A percentile compares a stretch with the other conserved stretches of the same genome.
These are phyloP conservation scores for Elaeis oleifera DNA, from an alignment of 202 grass and related monocot species.

Conservation along the genomic window DNA sequence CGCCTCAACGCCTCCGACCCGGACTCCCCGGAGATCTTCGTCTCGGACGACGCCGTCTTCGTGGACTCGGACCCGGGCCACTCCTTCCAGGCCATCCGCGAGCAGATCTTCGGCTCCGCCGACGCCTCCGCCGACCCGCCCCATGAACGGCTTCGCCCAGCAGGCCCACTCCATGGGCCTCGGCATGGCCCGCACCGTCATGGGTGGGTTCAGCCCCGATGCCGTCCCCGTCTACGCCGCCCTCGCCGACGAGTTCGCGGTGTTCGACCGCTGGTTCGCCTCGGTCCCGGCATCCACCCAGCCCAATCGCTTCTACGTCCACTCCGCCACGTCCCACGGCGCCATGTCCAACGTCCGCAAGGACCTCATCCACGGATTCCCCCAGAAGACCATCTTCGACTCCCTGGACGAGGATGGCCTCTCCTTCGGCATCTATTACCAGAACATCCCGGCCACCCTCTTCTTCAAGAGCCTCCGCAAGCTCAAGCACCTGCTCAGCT, in stretches of 20 bases:
- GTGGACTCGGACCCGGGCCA: conserved; percentile 93
- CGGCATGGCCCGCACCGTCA: conserved; percentile 85
- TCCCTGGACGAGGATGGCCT: conserved; percentile 70
- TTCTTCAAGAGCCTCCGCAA: conserved; percentile 82
- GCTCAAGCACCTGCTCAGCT: conserved; percentile 72
- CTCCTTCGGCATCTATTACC: conserved; percentile 85
- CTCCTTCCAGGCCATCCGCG: conserved; percentile 95
- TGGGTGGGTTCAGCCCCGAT: conserved; percentile 64
- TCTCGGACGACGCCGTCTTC: conserved; percentile 63
- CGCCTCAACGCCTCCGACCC: conserved; percentile 80
- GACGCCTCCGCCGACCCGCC: conserved; percentile 50
- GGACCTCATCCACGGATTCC: conserved; percentile 78
- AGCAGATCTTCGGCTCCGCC: conserved; percentile 92
- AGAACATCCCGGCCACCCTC: conserved; percentile 78
- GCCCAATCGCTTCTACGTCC: conserved; percentile 85
- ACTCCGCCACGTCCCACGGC: conserved; percentile 84
- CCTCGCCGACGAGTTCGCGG: conserved; percentile 67
- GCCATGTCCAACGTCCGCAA: conserved; percentile 72
- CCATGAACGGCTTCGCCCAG: conserved; percentile 93
- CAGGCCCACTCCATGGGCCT: conserved; percentile 67
- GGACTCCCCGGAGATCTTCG: conserved; percentile 56
- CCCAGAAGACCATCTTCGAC: conserved; percentile 95
- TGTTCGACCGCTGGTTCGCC: conserved; percentile 88
- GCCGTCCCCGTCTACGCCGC: conserved; percentile 56
- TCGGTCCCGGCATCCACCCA: conserved; percentile 85